phyloP scores from a whole-genome alignment of 768 basidiomycete genomes.

The Gelatoporia subvermispora region DNA sequence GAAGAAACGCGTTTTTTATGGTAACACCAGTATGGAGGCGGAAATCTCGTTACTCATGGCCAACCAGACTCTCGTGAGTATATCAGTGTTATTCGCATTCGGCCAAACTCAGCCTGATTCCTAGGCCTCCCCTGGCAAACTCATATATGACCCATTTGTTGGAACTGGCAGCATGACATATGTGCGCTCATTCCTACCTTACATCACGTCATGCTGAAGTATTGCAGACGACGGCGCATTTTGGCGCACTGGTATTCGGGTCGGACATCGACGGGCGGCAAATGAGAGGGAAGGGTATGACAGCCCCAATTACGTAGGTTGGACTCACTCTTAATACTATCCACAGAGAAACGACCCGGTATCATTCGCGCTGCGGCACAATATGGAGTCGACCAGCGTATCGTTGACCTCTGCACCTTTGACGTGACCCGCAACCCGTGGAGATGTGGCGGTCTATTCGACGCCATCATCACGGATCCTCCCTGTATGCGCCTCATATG shows the following conservation, averaged over 20 bases:
- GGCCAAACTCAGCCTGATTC: neutral
- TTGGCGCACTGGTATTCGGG: conserved; percentile 83
- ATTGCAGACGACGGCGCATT: conserved; percentile 74
- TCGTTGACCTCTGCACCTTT: conserved; percentile 86
- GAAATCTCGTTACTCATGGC: conserved; percentile 96
- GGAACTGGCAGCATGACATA: conserved; percentile 92
- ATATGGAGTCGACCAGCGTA: conserved; percentile 68
- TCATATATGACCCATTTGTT: conserved; percentile 94
- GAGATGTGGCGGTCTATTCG: conserved; percentile 85
- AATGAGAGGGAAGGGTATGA: conserved; percentile 86
- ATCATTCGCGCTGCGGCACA: conserved; percentile 77
- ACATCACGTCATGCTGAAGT: neutral
- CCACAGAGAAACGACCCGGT: conserved; percentile 48
- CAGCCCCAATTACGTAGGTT: neutral
- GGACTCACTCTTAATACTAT: neutral
- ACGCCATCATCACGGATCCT: conserved; percentile 92
- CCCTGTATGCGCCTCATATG: conserved; percentile 68
- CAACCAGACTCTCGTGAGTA: conserved; percentile 79
- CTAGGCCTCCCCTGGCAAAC: conserved; percentile 81
- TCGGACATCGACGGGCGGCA: conserved; percentile 97
- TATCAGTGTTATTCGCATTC: neutral
- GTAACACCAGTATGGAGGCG: conserved; percentile 97
- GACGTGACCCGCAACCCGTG: conserved; percentile 90
- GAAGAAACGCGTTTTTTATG: conserved; percentile 86
- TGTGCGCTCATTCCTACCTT: conserved; percentile 36